A percentile compares a stretch with the other conserved stretches of the same genome.
Evolutionary conservation across 106 monocot genomes (phyloP).

Genomic region (Dactylorhiza incarnata): DNA sequence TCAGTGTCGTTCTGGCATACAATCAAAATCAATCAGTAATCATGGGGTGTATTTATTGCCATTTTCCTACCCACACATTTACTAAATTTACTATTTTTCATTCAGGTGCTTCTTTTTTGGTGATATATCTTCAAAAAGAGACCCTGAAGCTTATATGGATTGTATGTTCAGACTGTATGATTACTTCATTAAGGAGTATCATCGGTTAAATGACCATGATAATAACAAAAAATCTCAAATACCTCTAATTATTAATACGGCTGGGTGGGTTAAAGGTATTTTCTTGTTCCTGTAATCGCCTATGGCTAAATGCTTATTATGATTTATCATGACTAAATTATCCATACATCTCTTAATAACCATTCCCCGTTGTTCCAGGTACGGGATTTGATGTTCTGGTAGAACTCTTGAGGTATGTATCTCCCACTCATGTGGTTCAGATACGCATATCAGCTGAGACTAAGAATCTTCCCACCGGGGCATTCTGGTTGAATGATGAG

Average conservation of each 20-base stretch:
- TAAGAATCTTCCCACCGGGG: constrained; percentile 76
- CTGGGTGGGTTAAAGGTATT: constrained; percentile 98
- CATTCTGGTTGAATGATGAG: constrained; percentile 60
- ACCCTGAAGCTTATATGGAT: constrained; percentile 63
- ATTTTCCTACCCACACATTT: background rate
- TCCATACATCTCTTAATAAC: background rate
- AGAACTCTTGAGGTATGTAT: constrained; percentile 57
- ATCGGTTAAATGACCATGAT: constrained; percentile 18
- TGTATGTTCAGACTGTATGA: constrained; percentile 56
- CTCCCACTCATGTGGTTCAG: constrained; percentile 64
- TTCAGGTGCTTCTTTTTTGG: constrained; percentile 81
- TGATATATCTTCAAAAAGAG: constrained; percentile 92
- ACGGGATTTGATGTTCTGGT: constrained; percentile 80
- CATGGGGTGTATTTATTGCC: background rate
- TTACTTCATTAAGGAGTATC: constrained; percentile 44
- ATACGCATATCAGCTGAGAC: constrained; percentile 53
- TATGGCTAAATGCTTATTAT: background rate
- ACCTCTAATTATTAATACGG: constrained; percentile 87
- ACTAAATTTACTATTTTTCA: background rate
- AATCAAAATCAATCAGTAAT: background rate
- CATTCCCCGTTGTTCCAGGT: constrained; percentile 32
- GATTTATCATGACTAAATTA: background rate
- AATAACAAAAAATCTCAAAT: constrained; percentile 14
- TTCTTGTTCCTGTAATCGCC: background rate
- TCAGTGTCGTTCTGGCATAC: background rate